Base-by-base conservation (phyloP, 75 land plant genomes). In the Chamaecyparis obtusa region DNA sequence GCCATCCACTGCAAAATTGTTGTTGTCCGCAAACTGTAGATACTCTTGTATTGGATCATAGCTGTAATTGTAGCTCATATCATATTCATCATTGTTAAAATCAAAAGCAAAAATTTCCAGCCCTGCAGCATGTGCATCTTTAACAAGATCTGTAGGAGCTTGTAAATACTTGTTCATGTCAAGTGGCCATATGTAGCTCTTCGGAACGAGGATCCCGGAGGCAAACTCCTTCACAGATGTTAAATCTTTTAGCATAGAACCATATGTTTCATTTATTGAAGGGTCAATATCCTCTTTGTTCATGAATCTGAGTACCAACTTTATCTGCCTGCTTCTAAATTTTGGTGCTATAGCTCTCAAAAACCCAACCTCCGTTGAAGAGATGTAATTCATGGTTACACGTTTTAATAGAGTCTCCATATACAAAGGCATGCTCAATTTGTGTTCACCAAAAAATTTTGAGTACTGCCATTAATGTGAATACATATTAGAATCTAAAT, bases 301-400 rank as follows among this genome's bases (percentile, higher is more conserved):
- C 33, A 91, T 78, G 80, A 97, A 87, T 27, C 90, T 92, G 46
- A 95, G 88, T 17, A 96, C 79, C 13, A 96, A 91, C 1, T 77
- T 67, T 56, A 95, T 92, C 72, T 83, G 87, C 41, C 60, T 84
- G 54, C 49, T 57, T 16, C 33, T 48, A 14, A 92, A 87, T 41
- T 89, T 64, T 37, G 90, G 35, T 14, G 80, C 55, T 24, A 96
- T 88, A 76, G 91, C 78, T 56, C 77, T 91, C 83, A 97, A 90
- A 88, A 97, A 93, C 64, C 82, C 90, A 44, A 95, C 91, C 86
- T 97, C 99, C 3, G 98, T 93, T 19, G 98, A 95, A 33, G 99
- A 97, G n/a, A 97, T 72, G 82, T 92, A 94, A 64, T 89, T 85
- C 57, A 94, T 86, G 54, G 88, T 43, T 10, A 84, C 46, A 39